A percentile compares a stretch with the other conserved stretches of the same genome.
Evolutionary conservation across 805 yeast genomes (phyloP).

Genomic region (Ogataea degrootiae): DNA sequence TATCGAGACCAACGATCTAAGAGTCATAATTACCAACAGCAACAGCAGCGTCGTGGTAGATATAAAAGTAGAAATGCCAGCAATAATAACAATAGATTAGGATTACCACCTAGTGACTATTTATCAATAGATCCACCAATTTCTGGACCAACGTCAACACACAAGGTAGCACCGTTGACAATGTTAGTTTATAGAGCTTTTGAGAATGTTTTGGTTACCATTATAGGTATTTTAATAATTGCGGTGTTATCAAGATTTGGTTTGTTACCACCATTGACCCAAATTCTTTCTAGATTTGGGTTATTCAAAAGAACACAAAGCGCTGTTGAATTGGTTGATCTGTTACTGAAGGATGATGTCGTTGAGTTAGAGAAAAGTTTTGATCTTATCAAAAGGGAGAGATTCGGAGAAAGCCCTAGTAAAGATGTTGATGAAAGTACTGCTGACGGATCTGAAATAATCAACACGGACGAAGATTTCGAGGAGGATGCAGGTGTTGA

Average conservation of each 20-base stretch:
- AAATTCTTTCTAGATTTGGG: conserved; percentile 27
- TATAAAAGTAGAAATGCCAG: background rate
- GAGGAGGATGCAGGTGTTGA: conserved; percentile 1
- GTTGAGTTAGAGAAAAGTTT: conserved; percentile 23
- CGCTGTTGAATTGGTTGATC: conserved; percentile 32
- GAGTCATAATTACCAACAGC: too few relatives aligned
- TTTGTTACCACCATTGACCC: conserved; percentile 31
- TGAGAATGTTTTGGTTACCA: conserved; percentile 48
- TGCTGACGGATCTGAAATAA: conserved; percentile 1
- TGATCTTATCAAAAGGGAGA: conserved; percentile 21
- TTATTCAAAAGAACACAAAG: conserved; percentile 29
- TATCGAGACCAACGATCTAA: background rate
- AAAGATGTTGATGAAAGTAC: conserved; percentile 7
- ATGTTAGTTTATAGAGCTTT: conserved; percentile 26
- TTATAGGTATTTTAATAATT: conserved; percentile 32
- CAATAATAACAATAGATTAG: conserved; percentile 3
- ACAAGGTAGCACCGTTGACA: conserved; percentile 17
- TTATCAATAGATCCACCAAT: conserved; percentile 11
- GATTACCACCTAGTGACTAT: conserved; percentile 8
- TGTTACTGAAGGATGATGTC: conserved; percentile 25
- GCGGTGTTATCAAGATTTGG: conserved; percentile 35
- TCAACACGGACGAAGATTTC: background rate
- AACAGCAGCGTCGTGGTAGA: background rate
- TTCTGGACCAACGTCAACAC: conserved; percentile 11
- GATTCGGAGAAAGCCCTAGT: conserved; percentile 12